Base-by-base conservation (phyloP, 768 basidiomycete species). In the Paxillus rubicundulus region DNA sequence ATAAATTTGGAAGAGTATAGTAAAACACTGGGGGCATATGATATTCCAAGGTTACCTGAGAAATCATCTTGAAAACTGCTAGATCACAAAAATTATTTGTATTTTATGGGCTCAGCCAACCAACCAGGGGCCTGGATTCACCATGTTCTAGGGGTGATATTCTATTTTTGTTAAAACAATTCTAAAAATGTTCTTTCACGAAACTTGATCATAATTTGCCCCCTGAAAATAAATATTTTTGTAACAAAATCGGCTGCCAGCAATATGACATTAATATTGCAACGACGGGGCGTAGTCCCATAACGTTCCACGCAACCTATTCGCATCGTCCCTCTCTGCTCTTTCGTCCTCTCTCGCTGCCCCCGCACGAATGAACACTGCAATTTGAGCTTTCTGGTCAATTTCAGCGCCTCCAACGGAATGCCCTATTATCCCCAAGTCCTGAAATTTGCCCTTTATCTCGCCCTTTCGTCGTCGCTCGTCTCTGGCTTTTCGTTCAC, bases 401-500 rank as follows among this genome's bases (percentile, higher is more conserved):
- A 27, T 30, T 21, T 37, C 34, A 34, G 37, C 36, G 24, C 41
- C 43, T 41, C 36, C 39, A 32, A 39, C 17, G 39, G 47, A 59
- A 38, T 61, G 62, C 45, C 43, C 46, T 42, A 32, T 32, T 39
- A 32, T 20, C 37, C 16, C 7, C 34, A 24, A n/a, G 32, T 39
- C 30, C 38, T 48, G 6, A 18, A 40, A 13, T 14, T 60, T 18
- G 32, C 30, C 34, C 30, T 59, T 30, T 58, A 42, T 43, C 21
- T 66, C 46, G 21, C n/a, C 52, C 55, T 61, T 43, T 63, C 64
- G 5, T 62, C 67, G 3, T 55, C 70, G 7, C 60, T 73, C 42
- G 68, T 66, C 41, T 57, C 68, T 28, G 77, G 63, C 40, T 80
- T 67, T 55, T 73, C 75, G 5, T 80, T 79, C 64, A 61, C 68